These are phyloP conservation scores for Cladophialophora carrionii DNA, from an alignment of 2,329 filamentous ascomycete genomes.

Conservation along the genomic window DNA sequence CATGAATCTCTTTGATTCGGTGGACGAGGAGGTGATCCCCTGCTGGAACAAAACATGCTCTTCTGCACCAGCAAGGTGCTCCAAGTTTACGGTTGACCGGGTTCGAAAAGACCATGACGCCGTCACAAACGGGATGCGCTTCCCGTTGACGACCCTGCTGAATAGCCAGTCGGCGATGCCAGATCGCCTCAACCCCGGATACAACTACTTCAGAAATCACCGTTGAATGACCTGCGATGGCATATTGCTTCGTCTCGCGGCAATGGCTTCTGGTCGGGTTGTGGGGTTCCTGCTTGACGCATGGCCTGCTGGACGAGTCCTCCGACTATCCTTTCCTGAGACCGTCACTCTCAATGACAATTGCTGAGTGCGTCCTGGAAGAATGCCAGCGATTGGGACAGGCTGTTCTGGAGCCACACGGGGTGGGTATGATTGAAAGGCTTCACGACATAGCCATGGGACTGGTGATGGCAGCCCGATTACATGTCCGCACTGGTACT, in stretches of 20 bases:
- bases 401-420: constrained; percentile 9
- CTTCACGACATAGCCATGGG: constrained; percentile 20
- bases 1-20: constrained; percentile 18
- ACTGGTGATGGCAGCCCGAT: constrained; percentile 2
- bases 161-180: background rate
- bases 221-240: constrained; percentile 15
- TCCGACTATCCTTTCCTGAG: constrained; percentile 2
- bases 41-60: constrained; percentile 22
- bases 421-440: constrained; percentile 12
- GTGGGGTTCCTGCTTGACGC: constrained; percentile 17
- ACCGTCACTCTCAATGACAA: constrained; percentile 4
- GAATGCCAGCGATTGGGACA: constrained; percentile 6
- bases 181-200: background rate
- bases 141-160: background rate
- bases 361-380: constrained; percentile 12
- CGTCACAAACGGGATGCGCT: background rate
- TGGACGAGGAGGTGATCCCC: constrained; percentile 19
- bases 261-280: constrained; percentile 20
- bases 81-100: constrained; percentile 1
- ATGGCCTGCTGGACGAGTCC: constrained; percentile 11
- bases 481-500: background rate
- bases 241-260: constrained; percentile 16
- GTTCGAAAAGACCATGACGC: constrained; percentile 10
- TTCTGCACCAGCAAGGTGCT: background rate
- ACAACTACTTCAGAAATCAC: background rate